These are phyloP conservation scores for Paecilomyces dactylethromorphus DNA, from an alignment of 2,329 filamentous ascomycete species.

Conservation along the genomic window DNA sequence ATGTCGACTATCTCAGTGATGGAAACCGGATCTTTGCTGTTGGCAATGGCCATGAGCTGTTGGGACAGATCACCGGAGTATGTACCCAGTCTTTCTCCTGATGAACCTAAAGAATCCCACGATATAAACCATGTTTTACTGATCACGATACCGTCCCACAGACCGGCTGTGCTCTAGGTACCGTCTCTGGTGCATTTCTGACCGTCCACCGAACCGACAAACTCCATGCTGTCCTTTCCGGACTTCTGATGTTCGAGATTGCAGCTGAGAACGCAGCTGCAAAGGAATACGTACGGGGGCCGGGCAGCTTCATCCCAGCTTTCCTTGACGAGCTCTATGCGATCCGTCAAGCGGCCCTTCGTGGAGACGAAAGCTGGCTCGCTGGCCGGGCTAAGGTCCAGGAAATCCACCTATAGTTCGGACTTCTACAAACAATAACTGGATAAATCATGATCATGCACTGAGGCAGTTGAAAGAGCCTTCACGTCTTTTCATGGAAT, in stretches of 20 bases:
- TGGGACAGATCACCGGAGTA: conserved; percentile 41
- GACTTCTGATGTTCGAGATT: conserved; percentile 69
- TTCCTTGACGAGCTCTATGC: conserved; percentile 67
- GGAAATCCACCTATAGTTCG: conserved; percentile 19
- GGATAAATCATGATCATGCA: background rate
- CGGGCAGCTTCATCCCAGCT: conserved; percentile 78
- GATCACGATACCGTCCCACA: conserved; percentile 9
- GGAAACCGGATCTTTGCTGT: conserved; percentile 62
- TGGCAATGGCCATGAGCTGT: conserved; percentile 64
- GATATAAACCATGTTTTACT: background rate
- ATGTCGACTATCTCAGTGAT: conserved; percentile 70
- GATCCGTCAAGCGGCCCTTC: conserved; percentile 27
- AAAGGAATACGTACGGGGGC: conserved; percentile 61
- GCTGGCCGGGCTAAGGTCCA: conserved; percentile 29
- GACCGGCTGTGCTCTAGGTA: conserved; percentile 80
- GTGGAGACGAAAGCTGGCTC: conserved; percentile 29
- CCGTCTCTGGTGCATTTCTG: conserved; percentile 68
- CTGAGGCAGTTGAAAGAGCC: background rate
- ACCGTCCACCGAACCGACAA: conserved; percentile 58
- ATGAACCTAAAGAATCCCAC: background rate
- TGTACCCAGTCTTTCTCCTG: conserved; percentile 5
- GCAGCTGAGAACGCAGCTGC: conserved; percentile 61
- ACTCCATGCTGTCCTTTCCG: conserved; percentile 67
- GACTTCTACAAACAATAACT: background rate
- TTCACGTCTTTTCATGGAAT: too few relatives aligned